phyloP scores from a whole-genome alignment of 768 basidiomycete genomes.

The Zangia roseola region DNA sequence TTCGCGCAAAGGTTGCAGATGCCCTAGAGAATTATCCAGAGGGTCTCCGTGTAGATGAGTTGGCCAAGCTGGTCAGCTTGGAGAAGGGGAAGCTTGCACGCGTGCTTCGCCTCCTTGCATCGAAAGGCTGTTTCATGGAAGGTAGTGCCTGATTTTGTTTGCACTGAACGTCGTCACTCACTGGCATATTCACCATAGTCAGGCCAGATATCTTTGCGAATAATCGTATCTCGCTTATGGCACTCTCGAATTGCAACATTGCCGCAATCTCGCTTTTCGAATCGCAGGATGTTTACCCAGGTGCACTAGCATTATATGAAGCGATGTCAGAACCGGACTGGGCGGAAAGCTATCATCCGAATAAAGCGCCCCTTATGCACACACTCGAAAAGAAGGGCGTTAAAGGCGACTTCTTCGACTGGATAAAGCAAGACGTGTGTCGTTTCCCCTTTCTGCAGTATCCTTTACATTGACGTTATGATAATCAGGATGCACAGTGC shows the following conservation, averaged over 20 bases:
- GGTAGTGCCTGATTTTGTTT: slow-evolving; percentile 8
- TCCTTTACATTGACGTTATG: background rate
- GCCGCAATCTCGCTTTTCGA: slow-evolving; percentile 9
- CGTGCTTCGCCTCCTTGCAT: slow-evolving; percentile 30
- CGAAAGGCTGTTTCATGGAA: slow-evolving; percentile 32
- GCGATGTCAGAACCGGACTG: slow-evolving; percentile 25
- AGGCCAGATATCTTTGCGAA: slow-evolving; percentile 30
- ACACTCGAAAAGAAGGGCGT: slow-evolving; percentile 16
- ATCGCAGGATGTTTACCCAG: slow-evolving; percentile 11
- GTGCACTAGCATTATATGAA: slow-evolving; percentile 21
- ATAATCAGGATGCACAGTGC: slow-evolving; percentile 10
- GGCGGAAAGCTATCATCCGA: slow-evolving; percentile 22
- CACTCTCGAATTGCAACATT: slow-evolving; percentile 12
- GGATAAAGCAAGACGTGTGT: slow-evolving; percentile 23
- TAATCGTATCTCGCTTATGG: slow-evolving; percentile 33
- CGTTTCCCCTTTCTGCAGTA: no score
- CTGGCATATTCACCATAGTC: slow-evolving; percentile 12
- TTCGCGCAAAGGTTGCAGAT: slow-evolving; percentile 29
- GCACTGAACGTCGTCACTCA: background rate
- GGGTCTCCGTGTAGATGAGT: slow-evolving; percentile 28
- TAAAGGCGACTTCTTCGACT: slow-evolving; percentile 21
- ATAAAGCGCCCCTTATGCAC: slow-evolving; percentile 22
- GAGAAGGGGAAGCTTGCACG: slow-evolving; percentile 30
- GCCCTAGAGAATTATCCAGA: slow-evolving; percentile 22
- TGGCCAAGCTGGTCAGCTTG: slow-evolving; percentile 22